A percentile compares a stretch with the other conserved stretches of the same genome.
Conservation (phyloP, 202 grass and related monocot genomes). For the Setaria viridis region DNA sequence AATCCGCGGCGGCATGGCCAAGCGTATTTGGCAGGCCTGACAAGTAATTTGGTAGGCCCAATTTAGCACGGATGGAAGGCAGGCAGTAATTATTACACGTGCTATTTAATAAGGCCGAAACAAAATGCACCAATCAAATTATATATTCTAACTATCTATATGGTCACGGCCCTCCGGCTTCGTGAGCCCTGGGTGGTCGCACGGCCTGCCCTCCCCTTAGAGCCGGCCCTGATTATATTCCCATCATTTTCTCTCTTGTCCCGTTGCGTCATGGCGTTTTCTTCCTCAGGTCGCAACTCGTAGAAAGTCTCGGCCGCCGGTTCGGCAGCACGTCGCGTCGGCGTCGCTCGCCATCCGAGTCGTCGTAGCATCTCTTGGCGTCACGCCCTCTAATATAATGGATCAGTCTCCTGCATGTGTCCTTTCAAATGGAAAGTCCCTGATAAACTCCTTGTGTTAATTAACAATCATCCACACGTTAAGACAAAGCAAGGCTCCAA, state of each 20-base stretch:
- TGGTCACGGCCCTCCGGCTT: too few relatives aligned
- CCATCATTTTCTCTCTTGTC: neutral
- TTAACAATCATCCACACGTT: neutral
- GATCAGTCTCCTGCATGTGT: neutral
- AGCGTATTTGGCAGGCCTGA: too few relatives aligned
- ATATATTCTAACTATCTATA: too few relatives aligned
- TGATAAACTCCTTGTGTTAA: neutral
- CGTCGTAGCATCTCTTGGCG: neutral
- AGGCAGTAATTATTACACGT: too few relatives aligned
- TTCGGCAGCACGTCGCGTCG: constrained; percentile 24
- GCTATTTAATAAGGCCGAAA: too few relatives aligned
- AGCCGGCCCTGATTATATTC: too few relatives aligned
- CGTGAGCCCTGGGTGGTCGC: too few relatives aligned
- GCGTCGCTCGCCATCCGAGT: neutral
- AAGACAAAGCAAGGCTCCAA: neutral
- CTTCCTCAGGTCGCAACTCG: neutral
- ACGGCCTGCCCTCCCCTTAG: too few relatives aligned
- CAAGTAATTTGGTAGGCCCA: too few relatives aligned
- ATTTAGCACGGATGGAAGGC: too few relatives aligned
- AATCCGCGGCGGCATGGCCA: too few relatives aligned
- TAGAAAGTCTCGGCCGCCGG: neutral
- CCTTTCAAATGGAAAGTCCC: neutral
- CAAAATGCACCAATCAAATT: too few relatives aligned
- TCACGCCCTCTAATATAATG: neutral
- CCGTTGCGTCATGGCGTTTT: neutral